Evolutionary conservation across 2,329 filamentous ascomycete species (phyloP).

Genomic region (Pyricularia sp.): DNA sequence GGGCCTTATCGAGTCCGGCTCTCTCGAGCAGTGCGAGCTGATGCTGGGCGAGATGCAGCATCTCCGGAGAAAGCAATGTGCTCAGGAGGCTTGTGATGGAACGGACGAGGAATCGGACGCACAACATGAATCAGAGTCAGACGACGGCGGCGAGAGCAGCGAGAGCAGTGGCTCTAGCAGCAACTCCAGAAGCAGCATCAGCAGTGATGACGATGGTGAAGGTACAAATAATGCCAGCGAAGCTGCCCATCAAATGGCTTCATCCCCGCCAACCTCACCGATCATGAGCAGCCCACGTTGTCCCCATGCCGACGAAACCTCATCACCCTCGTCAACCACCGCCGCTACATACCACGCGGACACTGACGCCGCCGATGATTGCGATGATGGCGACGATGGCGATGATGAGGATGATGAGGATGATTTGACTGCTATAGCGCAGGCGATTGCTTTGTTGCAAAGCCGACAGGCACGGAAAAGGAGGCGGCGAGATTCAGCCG

Average conservation of each 20-base stretch:
- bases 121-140: not conserved
- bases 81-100: not conserved
- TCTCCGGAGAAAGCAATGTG: not conserved
- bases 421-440: not conserved
- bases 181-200: not conserved
- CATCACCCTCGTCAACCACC: not conserved
- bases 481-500: not conserved
- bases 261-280: not conserved
- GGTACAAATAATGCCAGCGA: not conserved
- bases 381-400: too few species aligned
- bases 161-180: not conserved
- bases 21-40: not conserved
- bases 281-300: not conserved
- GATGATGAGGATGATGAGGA: not conserved
- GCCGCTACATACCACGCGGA: not conserved
- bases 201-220: not conserved
- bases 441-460: not conserved
- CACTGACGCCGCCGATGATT: not conserved
- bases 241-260: not conserved
- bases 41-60: not conserved
- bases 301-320: not conserved
- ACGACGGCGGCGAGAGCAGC: not conserved
- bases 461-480: not conserved
- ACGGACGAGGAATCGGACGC: not conserved
- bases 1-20: not conserved